These are phyloP conservation scores for Picochlorum sp. DNA, from an alignment of 139 green algal species.

Conservation along the genomic window DNA sequence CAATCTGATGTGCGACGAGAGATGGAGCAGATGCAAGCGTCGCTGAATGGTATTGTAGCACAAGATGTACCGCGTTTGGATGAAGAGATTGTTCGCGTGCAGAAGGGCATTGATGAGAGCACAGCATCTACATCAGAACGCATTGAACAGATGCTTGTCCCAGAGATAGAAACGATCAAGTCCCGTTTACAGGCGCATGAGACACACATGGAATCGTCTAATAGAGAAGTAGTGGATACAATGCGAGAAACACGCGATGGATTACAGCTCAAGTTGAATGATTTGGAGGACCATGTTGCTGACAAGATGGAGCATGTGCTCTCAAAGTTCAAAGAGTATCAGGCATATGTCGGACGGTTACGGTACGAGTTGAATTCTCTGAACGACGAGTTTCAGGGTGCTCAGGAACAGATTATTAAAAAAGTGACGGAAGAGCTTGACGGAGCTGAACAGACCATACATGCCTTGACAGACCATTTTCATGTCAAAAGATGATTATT, in stretches of 20 bases:
- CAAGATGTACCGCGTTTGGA: not conserved
- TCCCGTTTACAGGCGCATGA: not conserved
- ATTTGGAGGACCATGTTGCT: conserved; percentile 1
- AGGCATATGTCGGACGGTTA: conserved; percentile 20
- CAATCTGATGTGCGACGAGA: not conserved
- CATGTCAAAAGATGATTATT: not conserved
- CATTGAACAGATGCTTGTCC: too few relatives aligned
- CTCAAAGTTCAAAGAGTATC: conserved; percentile 22
- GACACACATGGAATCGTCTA: not conserved
- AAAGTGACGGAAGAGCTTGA: not conserved
- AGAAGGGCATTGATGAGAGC: not conserved
- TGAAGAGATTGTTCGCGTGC: not conserved
- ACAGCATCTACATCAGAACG: too few relatives aligned
- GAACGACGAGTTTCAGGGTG: not conserved
- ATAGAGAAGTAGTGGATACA: not conserved
- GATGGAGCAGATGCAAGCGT: not conserved
- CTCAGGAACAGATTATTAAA: conserved; percentile 1
- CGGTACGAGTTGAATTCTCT: conserved; percentile 13
- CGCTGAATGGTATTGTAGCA: not conserved
- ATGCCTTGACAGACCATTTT: conserved; percentile 2
- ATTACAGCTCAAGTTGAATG: not conserved
- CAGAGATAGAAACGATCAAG: too few relatives aligned
- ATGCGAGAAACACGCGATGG: too few relatives aligned
- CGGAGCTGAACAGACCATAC: not conserved
- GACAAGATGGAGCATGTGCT: not conserved